Evolutionary conservation across 1,139 yeast species (phyloP).

Genomic region (Chernovozyma sophiae-reginae): DNA sequence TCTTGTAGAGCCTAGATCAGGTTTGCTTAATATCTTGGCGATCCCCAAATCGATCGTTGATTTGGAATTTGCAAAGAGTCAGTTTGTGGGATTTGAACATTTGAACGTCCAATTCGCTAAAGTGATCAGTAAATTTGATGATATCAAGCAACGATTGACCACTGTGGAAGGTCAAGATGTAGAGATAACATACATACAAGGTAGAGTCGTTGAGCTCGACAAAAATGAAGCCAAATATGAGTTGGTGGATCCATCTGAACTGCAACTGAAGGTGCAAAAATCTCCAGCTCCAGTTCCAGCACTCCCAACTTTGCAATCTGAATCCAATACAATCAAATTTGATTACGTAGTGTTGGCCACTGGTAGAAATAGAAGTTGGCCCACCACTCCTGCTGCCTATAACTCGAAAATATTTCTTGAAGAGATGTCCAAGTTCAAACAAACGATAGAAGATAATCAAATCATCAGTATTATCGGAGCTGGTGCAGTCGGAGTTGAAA

Average conservation of each 20-base stretch:
- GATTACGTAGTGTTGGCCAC: conserved; percentile 48
- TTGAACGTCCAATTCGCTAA: conserved; percentile 28
- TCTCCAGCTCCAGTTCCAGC: background rate
- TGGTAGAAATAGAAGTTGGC: conserved; percentile 53
- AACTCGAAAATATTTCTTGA: conserved; percentile 23
- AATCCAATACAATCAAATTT: conserved; percentile 29
- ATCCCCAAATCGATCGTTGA: conserved; percentile 48
- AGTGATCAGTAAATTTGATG: conserved; percentile 20
- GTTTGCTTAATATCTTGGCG: conserved; percentile 49
- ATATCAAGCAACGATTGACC: conserved; percentile 12
- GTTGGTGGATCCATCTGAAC: conserved; percentile 8
- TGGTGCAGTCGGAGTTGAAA: conserved; percentile 50
- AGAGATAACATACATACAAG: conserved; percentile 35
- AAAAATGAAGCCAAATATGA: conserved; percentile 22
- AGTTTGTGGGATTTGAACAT: conserved; percentile 33
- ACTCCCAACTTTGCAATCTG: background rate
- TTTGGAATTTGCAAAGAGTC: conserved; percentile 41
- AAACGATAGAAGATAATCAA: conserved; percentile 18
- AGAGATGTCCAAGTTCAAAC: conserved; percentile 31
- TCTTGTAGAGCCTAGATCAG: conserved; percentile 48
- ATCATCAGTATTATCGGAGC: conserved; percentile 41
- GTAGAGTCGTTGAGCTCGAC: conserved; percentile 30
- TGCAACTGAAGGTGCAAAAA: background rate
- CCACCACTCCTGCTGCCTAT: conserved; percentile 45
- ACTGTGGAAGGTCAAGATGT: conserved; percentile 11